Evolutionary conservation across 1,284 basidiomycete genomes (phyloP).

Genomic region (Agaricales sp.): DNA sequence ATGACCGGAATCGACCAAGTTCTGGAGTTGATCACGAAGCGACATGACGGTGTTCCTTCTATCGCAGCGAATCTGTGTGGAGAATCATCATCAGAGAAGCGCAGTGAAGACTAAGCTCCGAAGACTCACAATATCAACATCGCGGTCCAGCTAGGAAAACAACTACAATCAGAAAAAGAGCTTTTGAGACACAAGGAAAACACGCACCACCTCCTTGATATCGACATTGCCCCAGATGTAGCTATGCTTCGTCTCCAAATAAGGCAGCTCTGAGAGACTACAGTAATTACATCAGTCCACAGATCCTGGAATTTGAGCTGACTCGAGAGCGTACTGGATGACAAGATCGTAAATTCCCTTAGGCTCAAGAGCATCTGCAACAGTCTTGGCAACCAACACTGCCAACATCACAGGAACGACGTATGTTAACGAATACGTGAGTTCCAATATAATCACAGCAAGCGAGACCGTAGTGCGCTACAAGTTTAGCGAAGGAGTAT

Average conservation of each 20-base stretch:
- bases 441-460: constrained; percentile 95
- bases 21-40: constrained; percentile 58
- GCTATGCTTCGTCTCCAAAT: constrained; percentile 82
- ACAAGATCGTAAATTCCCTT: constrained; percentile 95
- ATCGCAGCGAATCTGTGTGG: constrained; percentile 56
- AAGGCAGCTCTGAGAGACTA: constrained; percentile 56
- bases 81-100: no score
- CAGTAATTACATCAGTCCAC: constrained; percentile 27
- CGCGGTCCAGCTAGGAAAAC: constrained; percentile 54
- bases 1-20: constrained; percentile 45
- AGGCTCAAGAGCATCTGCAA: constrained; percentile 85
- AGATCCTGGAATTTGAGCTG: neutral
- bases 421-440: constrained; percentile 91
- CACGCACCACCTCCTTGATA: constrained; percentile 67
- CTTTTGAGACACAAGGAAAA: neutral
- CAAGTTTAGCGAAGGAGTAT: constrained; percentile 5
- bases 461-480: constrained; percentile 84
- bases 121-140: constrained; percentile 38
- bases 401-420: constrained; percentile 91
- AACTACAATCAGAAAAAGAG: no score
- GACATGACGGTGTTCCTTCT: constrained; percentile 60
- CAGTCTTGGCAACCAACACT: constrained; percentile 88
- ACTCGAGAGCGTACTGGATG: constrained; percentile 64
- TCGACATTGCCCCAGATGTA: constrained; percentile 77
- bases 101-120: no score